Conservation (phyloP, 148 eudicot genomes). For the Selenicereus undatus region DNA sequence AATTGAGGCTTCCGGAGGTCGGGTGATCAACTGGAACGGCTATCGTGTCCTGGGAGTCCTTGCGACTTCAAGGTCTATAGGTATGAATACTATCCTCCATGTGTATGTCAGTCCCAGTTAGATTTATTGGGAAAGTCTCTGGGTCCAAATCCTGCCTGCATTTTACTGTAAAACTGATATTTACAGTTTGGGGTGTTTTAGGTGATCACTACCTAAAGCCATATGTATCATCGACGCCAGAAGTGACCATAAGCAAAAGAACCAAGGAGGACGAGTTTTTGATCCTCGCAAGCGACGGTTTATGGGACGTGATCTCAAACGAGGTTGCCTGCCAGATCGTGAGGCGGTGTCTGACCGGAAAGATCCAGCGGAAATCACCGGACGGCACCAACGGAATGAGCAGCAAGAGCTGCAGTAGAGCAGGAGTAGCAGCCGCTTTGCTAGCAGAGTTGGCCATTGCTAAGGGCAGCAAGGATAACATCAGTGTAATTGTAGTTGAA, state of each 20-base stretch:
- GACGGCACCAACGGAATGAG: neutral
- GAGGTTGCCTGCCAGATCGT: constrained; percentile 45
- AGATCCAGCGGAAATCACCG: constrained; percentile 17
- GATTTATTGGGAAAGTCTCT: neutral
- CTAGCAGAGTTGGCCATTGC: constrained; percentile 50
- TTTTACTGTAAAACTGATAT: neutral
- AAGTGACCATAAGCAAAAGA: constrained; percentile 41
- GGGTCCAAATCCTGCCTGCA: neutral
- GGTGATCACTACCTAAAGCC: constrained; percentile 61
- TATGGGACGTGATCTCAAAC: constrained; percentile 70
- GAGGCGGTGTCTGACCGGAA: constrained; percentile 33
- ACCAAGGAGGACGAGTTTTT: constrained; percentile 46
- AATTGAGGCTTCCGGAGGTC: constrained; percentile 68
- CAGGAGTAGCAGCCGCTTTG: constrained; percentile 41
- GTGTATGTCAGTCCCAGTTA: no score
- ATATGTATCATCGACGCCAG: constrained; percentile 49
- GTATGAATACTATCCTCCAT: constrained; percentile 27
- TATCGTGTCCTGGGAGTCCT: constrained; percentile 63
- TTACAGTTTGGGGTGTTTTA: constrained; percentile 10
- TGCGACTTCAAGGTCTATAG: constrained; percentile 76
- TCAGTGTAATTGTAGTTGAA: constrained; percentile 51
- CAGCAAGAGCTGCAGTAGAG: constrained; percentile 19
- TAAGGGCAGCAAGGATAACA: constrained; percentile 53
- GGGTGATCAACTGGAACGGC: constrained; percentile 69
- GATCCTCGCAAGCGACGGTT: constrained; percentile 58